Evolutionary conservation across 371 early-diverging fungal genomes (phyloP), one percentile per base, ranked within the genome.

Genomic region (Homolaphlyctis polyrhiza): DNA sequence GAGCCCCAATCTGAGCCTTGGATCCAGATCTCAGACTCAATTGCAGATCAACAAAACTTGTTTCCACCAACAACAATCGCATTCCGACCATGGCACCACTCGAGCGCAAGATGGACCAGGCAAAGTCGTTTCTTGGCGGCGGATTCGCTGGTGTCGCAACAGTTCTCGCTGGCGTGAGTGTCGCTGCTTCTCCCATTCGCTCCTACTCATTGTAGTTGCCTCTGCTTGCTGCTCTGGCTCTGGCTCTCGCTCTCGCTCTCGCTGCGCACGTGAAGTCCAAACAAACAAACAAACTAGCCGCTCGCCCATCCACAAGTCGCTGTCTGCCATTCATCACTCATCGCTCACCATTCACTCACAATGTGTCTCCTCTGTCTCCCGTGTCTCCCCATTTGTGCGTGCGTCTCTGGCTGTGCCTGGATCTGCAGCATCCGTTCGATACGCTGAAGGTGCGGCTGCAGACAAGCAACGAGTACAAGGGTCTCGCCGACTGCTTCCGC

Each of bases 401-500:
- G 52, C 25, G 25, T 13, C 18, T 13, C 13, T n/a, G 13, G 52
- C 25, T 28, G 52, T 28, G 25, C 13, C n/a, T n/a, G 18, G n/a
- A n/a, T n/a, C n/a, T 60, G 6, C 30, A 11, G 32, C 76, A 75
- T 61, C 79, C 79, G 39, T 76, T 79, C 47, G 79, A 79, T 49
- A 66, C 76, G 8, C 51, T 72, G 14, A 79, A 79, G 66, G 75
- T 74, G 35, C 60, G 70, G 3, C 66, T 73, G 69, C 74, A 71
- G 39, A 68, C 52, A 34, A 25, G 47, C 47, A 35, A 6, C 35
- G 36, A 63, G 25, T 33, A 21, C 39, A 63, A 36, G 51, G 49
- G 60, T 52, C 32, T 51, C 61, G 34, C 62, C 16, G 49, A 65
- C 27, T 60, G 68, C 16, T 43, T 71, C 25, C 61, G 60, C 29